phyloP scores from a whole-genome alignment of 2,329 filamentous ascomycete species.

The Allantophomopsis lycopodina region DNA sequence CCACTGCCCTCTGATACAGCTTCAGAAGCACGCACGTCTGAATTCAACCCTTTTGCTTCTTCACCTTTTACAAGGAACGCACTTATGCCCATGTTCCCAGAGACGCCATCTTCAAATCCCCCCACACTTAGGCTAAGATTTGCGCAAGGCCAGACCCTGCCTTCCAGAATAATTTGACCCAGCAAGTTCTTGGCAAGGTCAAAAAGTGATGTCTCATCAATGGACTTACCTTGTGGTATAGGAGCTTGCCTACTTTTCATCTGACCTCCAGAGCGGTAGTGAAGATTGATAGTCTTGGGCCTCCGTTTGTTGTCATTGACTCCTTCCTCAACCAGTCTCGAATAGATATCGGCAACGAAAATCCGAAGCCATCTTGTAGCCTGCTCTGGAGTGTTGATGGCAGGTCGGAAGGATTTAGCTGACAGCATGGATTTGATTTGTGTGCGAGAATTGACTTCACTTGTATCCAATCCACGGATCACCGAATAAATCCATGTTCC shows the following conservation, averaged over 20 bases:
- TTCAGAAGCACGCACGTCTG: slow-evolving; percentile 8
- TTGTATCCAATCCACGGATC: slow-evolving; percentile 73
- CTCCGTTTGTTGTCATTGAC: slow-evolving; percentile 76
- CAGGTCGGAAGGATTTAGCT: slow-evolving; percentile 85
- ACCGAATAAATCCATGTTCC: slow-evolving; percentile 76
- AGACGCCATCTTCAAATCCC: slow-evolving; percentile 83
- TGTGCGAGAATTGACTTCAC: slow-evolving; percentile 80
- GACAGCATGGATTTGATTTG: slow-evolving; percentile 97
- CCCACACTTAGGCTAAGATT: slow-evolving; percentile 79
- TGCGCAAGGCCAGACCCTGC: slow-evolving; percentile 77
- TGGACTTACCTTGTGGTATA: slow-evolving; percentile 61
- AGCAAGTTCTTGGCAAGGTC: slow-evolving; percentile 66
- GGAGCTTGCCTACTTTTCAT: slow-evolving; percentile 61
- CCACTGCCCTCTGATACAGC: slow-evolving; percentile 6
- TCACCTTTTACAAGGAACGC: slow-evolving; percentile 71
- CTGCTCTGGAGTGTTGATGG: slow-evolving; percentile 65
- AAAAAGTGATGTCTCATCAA: slow-evolving; percentile 62
- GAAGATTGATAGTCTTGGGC: slow-evolving; percentile 73
- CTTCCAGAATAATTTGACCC: slow-evolving; percentile 64
- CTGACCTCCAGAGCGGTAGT: slow-evolving; percentile 63
- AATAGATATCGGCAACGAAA: slow-evolving; percentile 83
- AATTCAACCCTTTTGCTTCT: slow-evolving; percentile 40
- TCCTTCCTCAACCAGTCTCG: slow-evolving; percentile 79
- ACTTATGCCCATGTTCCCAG: slow-evolving; percentile 75
- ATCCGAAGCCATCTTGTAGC: slow-evolving; percentile 79